Conservation (phyloP, 2,329 filamentous ascomycete species). For the Lasiodiplodia citricola region DNA sequence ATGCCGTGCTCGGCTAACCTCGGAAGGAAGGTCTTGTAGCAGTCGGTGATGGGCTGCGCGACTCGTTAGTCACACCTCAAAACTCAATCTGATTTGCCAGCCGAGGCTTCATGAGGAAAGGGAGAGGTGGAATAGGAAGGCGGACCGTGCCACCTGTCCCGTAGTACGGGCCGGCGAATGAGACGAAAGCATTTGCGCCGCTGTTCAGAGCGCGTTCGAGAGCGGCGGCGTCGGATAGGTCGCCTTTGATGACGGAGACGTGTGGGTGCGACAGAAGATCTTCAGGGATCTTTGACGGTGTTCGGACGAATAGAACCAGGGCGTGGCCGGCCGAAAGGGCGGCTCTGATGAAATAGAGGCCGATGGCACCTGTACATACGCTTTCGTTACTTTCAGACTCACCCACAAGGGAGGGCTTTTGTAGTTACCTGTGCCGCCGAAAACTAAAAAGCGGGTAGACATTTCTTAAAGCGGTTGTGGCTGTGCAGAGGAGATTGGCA, state of each 20-base stretch:
- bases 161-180: background rate
- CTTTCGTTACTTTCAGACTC: background rate
- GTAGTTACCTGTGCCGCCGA: background rate
- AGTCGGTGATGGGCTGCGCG: background rate
- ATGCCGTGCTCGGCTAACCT: background rate
- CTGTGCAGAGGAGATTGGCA: too few relatives aligned
- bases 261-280: background rate
- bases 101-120: background rate
- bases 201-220: background rate
- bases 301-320: background rate
- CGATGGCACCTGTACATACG: background rate
- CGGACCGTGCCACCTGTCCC: background rate
- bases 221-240: background rate
- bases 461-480: background rate
- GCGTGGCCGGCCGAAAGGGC: background rate
- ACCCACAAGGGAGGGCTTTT: background rate
- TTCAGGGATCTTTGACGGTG: background rate
- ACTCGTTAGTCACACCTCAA: too few relatives aligned
- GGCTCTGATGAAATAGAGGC: background rate
- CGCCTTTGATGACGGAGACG: background rate
- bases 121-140: background rate
- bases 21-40: background rate
- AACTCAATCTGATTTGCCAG: too few relatives aligned
- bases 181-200: background rate
- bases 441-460: background rate